A percentile compares a stretch with the other conserved stretches of the same genome.
These are phyloP conservation scores for Eucalyptus tenuipes DNA, from an alignment of 345 rosid genomes.

Conservation along the genomic window DNA sequence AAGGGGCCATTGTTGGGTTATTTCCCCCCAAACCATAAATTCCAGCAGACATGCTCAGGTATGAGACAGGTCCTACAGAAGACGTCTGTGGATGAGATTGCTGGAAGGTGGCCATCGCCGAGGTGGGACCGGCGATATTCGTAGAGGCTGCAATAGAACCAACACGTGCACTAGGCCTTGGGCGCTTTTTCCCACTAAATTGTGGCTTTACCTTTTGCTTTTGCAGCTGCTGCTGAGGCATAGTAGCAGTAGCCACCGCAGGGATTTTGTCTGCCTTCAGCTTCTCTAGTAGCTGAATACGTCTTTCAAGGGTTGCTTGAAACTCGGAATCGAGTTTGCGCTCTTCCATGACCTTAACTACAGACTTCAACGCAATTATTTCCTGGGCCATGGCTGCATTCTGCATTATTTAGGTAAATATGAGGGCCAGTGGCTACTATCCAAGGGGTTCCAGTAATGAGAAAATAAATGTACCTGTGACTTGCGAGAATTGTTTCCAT, in stretches of 20 bases:
- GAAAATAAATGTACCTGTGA: conserved; percentile 24
- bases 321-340: conserved; percentile 46
- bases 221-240: conserved; percentile 1
- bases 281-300: conserved; percentile 58
- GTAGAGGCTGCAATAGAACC: conserved; percentile 3
- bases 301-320: conserved; percentile 19
- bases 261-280: background rate
- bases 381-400: conserved; percentile 47
- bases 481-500: conserved; percentile 29
- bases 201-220: background rate
- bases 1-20: conserved; percentile 12
- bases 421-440: background rate
- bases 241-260: background rate
- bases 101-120: conserved; percentile 9
- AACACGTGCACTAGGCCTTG: background rate
- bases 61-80: background rate
- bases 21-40: conserved; percentile 24
- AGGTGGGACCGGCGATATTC: conserved; percentile 7
- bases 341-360: conserved; percentile 42
- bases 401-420: conserved; percentile 15
- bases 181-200: conserved; percentile 24
- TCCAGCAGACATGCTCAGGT: conserved; percentile 12
- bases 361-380: conserved; percentile 40
- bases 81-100: conserved; percentile 30
- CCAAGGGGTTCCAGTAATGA: background rate